phyloP scores from a whole-genome alignment of 805 yeast genomes.

The Dipodascus albidus region DNA sequence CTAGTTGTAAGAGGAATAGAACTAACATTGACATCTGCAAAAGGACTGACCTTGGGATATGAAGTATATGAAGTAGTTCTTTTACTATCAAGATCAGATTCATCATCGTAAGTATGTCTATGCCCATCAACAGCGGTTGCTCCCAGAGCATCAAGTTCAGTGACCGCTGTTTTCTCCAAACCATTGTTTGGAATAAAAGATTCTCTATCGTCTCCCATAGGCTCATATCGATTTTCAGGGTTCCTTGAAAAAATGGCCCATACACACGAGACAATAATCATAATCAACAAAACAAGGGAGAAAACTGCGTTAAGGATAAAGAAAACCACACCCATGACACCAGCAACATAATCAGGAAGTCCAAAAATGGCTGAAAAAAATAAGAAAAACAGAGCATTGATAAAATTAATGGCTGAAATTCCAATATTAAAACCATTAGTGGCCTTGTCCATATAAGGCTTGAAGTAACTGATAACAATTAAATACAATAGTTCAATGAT shows the following conservation, averaged over 20 bases:
- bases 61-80: neutral
- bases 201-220: slow-evolving; percentile 91
- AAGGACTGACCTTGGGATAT: neutral
- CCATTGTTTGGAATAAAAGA: slow-evolving; percentile 52
- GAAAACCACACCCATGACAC: slow-evolving; percentile 83
- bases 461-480: slow-evolving; percentile 48
- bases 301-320: slow-evolving; percentile 84
- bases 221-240: slow-evolving; percentile 92
- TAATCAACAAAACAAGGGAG: slow-evolving; percentile 68
- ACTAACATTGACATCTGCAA: neutral
- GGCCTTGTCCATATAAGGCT: slow-evolving; percentile 92
- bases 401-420: slow-evolving; percentile 64
- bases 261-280: slow-evolving; percentile 80
- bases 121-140: slow-evolving; percentile 33
- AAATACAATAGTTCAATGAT: slow-evolving; percentile 65
- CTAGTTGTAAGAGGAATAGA: neutral
- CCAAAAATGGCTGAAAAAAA: slow-evolving; percentile 78
- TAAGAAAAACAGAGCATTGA: slow-evolving; percentile 78
- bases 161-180: slow-evolving; percentile 16
- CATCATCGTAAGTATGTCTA: neutral
- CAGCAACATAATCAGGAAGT: slow-evolving; percentile 80
- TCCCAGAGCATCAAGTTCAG: slow-evolving; percentile 65
- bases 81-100: neutral
- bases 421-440: slow-evolving; percentile 89
- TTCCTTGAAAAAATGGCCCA: slow-evolving; percentile 78